Base-by-base conservation (phyloP, 2,329 filamentous ascomycete species). In the Aspergillus vadensis region DNA sequence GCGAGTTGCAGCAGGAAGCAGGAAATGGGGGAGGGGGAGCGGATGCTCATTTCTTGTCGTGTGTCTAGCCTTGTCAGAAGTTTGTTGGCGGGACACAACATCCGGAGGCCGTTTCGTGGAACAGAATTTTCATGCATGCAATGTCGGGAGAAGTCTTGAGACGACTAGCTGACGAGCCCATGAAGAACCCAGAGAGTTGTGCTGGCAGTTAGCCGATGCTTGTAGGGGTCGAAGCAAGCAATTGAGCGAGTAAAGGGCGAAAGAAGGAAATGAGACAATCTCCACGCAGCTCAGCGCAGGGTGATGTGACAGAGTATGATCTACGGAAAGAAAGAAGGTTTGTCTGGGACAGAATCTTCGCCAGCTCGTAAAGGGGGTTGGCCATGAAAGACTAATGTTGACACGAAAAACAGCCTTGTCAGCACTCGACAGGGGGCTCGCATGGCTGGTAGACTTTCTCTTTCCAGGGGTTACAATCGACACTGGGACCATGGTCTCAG, bases 81-180 rank as follows among this genome's bases (percentile, higher is more conserved):
- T 65, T 65, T 65, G 64, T 64, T 65, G 55, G 57, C 57, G 64
- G 58, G 63, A 63, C 64, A 66, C 61, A 63, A 56, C 59, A 60
- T 65, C 63, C 59, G 63, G 53, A 62, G 61, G 60, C 64, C 63
- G 65, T 66, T 65, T 66, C 59, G 65, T 67, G 65, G 57, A 63
- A 67, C 64, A 39, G 62, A 54, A 59, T 57, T 44, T 50, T 54
- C 58, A 62, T 60, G 62, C 62, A 65, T 60, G 56, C 57, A 58
- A 59, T 62, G 57, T 61, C 51, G 55, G 62, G 55, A 39, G 57
- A 57, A 57, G 52, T 54, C 41, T 30, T 51, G 61, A 58, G 52
- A n/a, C 21, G 59, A 21, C 55, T 47, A 50, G 32, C 21, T 41
- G 43, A 23, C 27, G 23, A 57, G n/a, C 19, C 61, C 47, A 32